Evolutionary conservation across 2,329 filamentous ascomycete genomes (phyloP).

Genomic region (Dryadomyces sulphureus): DNA sequence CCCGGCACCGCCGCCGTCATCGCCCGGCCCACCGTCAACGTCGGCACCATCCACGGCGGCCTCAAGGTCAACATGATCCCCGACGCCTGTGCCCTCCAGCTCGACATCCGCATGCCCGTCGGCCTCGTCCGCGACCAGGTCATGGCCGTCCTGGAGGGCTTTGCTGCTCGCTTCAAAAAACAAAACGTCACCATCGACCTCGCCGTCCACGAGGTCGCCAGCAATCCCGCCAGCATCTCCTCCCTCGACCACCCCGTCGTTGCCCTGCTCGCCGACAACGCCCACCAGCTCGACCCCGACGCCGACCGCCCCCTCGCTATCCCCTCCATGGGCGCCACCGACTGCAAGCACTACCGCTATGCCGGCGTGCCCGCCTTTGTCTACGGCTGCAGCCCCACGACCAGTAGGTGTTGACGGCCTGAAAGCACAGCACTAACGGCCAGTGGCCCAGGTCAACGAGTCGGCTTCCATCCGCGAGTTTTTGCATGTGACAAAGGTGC

Average conservation of each 20-base stretch:
- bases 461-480: conserved; percentile 6
- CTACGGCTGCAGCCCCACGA: conserved; percentile 5
- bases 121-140: conserved; percentile 2
- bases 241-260: conserved; percentile 2
- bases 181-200: neutral
- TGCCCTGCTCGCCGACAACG: conserved; percentile 3
- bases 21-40: conserved; percentile 6
- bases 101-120: conserved; percentile 6
- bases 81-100: neutral
- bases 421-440: neutral
- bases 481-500: conserved; percentile 6
- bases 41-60: conserved; percentile 6
- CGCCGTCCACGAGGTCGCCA: conserved; percentile 4
- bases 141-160: neutral
- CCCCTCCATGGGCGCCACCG: conserved; percentile 7
- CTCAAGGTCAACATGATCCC: conserved; percentile 7
- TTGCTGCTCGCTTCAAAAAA: neutral
- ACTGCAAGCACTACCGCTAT: conserved; percentile 9
- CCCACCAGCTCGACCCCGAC: neutral
- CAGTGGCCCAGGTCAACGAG: conserved; percentile 9
- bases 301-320: conserved; percentile 3
- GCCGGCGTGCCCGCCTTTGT: conserved; percentile 6
- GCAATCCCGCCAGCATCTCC: conserved; percentile 7
- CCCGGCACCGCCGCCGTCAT: conserved; percentile 4
- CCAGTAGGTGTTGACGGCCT: neutral